phyloP scores from a whole-genome alignment of 805 yeast genomes.

The Schizosaccharomyces cryophilus region DNA sequence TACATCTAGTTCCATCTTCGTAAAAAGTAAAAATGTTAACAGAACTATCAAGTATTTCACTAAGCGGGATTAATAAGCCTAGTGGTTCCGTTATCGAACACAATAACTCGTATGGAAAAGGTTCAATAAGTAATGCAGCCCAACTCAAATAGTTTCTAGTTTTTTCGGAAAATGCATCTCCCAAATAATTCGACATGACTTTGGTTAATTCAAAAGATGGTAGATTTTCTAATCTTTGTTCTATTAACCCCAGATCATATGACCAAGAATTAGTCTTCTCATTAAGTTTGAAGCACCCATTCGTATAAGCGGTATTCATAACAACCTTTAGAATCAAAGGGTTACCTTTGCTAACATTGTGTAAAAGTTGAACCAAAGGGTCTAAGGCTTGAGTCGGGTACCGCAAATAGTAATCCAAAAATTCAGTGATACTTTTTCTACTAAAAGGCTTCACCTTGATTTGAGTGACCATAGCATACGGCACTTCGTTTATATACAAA shows the following conservation, averaged over 20 bases:
- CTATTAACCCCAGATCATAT: background rate
- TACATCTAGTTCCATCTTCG: slow-evolving; percentile 3
- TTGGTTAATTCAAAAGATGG: background rate
- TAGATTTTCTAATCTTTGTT: background rate
- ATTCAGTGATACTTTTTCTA: background rate
- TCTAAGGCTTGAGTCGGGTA: background rate
- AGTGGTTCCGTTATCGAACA: background rate
- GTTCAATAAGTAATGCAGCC: background rate
- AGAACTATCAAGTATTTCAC: slow-evolving; percentile 5
- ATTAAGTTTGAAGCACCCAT: background rate
- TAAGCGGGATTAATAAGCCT: background rate
- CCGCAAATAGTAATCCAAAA: background rate
- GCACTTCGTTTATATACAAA: background rate
- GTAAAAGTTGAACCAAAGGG: background rate
- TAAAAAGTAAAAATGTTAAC: slow-evolving; percentile 4
- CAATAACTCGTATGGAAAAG: background rate
- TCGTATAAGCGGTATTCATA: background rate
- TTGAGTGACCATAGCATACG: background rate
- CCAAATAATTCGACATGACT: background rate
- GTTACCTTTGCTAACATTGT: background rate
- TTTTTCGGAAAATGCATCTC: background rate
- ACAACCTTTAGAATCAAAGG: background rate
- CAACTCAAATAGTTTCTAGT: background rate
- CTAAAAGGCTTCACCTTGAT: background rate
- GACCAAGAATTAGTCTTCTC: background rate